Percentiles rank a stretch among this genome's conserved stretches.
phyloP scores from a whole-genome alignment of 331 rosid species.

The Dryas integrifolia region DNA sequence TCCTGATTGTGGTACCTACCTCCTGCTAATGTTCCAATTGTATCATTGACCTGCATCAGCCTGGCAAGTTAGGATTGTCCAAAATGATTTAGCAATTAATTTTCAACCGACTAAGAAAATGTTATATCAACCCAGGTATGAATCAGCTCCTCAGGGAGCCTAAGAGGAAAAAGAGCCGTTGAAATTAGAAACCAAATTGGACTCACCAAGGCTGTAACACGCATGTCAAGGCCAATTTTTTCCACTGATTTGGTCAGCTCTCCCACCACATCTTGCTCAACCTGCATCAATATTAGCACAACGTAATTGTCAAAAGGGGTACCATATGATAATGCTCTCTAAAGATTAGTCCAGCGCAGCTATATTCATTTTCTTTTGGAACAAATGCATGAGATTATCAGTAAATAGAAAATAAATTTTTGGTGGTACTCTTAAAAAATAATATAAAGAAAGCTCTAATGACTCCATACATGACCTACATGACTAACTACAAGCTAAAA shows the following conservation, averaged over 20 bases:
- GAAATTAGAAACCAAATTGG: constrained; percentile 17
- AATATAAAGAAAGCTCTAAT: background rate
- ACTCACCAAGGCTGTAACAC: constrained; percentile 83
- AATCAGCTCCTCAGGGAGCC: constrained; percentile 22
- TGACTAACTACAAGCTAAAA: constrained; percentile 15
- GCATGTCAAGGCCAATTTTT: constrained; percentile 79
- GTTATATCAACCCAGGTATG: constrained; percentile 12
- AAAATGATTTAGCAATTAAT: constrained; percentile 17
- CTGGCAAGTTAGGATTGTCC: constrained; percentile 28
- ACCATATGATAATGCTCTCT: background rate
- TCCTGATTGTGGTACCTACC: constrained; percentile 70
- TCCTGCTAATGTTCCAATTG: constrained; percentile 93
- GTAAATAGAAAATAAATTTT: background rate
- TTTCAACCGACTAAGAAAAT: constrained; percentile 13
- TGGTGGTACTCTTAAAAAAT: background rate
- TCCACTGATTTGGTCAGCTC: constrained; percentile 77
- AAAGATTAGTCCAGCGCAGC: constrained; percentile 5
- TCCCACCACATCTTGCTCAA: constrained; percentile 90
- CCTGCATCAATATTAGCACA: constrained; percentile 41
- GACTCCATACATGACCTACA: background rate
- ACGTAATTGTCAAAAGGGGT: background rate
- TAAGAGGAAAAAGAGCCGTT: background rate
- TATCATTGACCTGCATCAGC: constrained; percentile 78
- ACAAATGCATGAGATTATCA: background rate
- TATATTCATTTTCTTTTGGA: background rate